These are phyloP conservation scores for Symbiotaphrina buchneri DNA, from an alignment of 495 filamentous ascomycete genomes.

Conservation along the genomic window DNA sequence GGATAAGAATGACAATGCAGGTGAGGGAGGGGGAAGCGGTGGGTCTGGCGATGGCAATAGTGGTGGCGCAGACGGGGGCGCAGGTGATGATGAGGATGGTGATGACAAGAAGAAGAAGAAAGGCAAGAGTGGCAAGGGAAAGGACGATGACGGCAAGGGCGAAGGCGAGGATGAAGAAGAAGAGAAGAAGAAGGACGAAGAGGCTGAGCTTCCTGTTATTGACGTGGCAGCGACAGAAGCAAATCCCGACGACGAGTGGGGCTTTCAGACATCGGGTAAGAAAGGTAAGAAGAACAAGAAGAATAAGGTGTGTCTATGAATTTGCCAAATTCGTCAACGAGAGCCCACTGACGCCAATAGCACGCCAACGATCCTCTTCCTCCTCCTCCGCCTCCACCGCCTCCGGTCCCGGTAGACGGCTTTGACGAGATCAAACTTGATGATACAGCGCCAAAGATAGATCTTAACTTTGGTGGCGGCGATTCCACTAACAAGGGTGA, in stretches of 20 bases:
- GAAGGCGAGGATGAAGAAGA: neutral
- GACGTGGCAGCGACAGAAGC: neutral
- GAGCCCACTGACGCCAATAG: neutral
- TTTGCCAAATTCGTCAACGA: neutral
- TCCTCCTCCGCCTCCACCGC: constrained; percentile 1
- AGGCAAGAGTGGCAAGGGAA: neutral
- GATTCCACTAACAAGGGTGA: neutral
- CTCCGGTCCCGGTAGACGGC: neutral
- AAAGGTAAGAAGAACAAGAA: constrained; percentile 6
- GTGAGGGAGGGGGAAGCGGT: constrained; percentile 1
- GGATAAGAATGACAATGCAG: neutral
- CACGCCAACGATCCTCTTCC: neutral
- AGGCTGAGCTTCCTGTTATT: neutral
- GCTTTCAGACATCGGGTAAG: neutral
- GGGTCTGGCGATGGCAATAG: neutral
- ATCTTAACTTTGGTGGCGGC: neutral
- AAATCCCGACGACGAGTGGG: constrained; percentile 4
- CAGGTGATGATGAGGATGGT: neutral
- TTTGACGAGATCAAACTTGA: constrained; percentile 1
- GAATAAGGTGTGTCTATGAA: neutral
- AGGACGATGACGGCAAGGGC: neutral
- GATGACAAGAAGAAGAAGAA: constrained; percentile 1
- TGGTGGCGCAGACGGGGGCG: constrained; percentile 1
- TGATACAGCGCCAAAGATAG: neutral
- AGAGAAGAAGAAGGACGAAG: constrained; percentile 4